Base-by-base conservation (phyloP, 2,329 filamentous ascomycete species). In the Botryosphaeria agaves region DNA sequence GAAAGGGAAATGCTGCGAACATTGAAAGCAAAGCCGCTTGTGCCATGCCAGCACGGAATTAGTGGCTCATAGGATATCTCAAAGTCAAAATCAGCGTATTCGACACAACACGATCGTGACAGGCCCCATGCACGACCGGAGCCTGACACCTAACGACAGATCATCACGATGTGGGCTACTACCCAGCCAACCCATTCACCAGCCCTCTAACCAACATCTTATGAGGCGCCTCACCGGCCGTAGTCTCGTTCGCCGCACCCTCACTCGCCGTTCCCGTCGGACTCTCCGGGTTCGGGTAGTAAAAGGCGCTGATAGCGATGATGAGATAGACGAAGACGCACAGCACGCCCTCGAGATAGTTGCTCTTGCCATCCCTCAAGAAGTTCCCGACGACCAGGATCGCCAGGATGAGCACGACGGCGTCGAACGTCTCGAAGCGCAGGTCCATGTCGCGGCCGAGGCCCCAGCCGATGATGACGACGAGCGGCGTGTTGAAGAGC, bases 381-480 rank as follows among this genome's bases (percentile, higher is more conserved):
- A 93, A 92, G 37, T 83, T 81, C 1, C 84, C 83, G 2, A 92
- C 80, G 0, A 84, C 82, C 25, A 94, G 61, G 42, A 93, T 87
- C 17, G 81, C 72, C 15, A 94, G 64, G 33, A 94, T 72, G 6
- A 94, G 61, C 38, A 91, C 66, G 33, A 78, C 69, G 14, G 91
- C 67, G 56, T 91, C 82, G 59, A 93, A 93, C 9, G 84, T 64
- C 42, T 89, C 79, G 48, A 93, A 93, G 47, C 83, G 76, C 31
- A 93, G 62, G 38, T 79, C 73, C 69, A 94, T 81, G 5, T 61
- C 46, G 42, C 72, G 72, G 34, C 56, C 54, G 20, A 84, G 55
- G 14, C 78, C 76, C 84, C 85, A 94, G 26, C 77, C 81, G 29
- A 91, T 76, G 21, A 93, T 64, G 19, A 92, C 72, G 5, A 82